phyloP scores from a whole-genome alignment of 2,329 filamentous ascomycete genomes.

The Neophaeococcomyces aloes region DNA sequence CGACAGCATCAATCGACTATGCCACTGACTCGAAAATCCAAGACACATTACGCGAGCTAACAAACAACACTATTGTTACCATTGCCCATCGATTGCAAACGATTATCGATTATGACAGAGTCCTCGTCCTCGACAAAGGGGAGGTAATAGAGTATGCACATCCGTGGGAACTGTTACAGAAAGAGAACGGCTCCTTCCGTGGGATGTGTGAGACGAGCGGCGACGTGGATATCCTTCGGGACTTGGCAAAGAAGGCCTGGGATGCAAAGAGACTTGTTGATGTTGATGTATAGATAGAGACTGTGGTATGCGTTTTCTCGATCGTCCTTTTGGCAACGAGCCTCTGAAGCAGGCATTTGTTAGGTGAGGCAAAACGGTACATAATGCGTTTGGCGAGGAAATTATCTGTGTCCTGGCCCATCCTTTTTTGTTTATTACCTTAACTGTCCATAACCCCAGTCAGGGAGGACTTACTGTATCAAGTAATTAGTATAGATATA shows the following conservation, averaged over 20 bases:
- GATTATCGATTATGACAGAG: constrained; percentile 97
- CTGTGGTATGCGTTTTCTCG: no score
- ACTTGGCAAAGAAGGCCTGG: constrained; percentile 43
- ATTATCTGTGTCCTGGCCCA: no score
- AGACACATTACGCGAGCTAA: constrained; percentile 85
- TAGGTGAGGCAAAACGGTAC: no score
- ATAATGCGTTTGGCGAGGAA: no score
- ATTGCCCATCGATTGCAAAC: constrained; percentile 94
- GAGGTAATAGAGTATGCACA: constrained; percentile 81
- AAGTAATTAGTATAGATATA: no score
- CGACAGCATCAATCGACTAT: constrained; percentile 95
- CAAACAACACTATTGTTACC: constrained; percentile 79
- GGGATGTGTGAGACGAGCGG: constrained; percentile 61
- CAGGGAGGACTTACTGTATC: no score
- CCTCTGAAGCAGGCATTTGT: no score
- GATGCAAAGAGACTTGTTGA: constrained; percentile 38
- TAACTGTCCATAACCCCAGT: no score
- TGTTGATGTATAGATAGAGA: constrained; percentile 16
- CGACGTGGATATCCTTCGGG: constrained; percentile 47
- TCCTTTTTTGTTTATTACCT: no score
- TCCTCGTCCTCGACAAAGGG: constrained; percentile 85
- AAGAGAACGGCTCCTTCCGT: constrained; percentile 55
- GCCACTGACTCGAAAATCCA: constrained; percentile 93
- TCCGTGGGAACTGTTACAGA: constrained; percentile 68
- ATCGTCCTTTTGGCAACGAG: no score